These are phyloP conservation scores for Ascoidea asiatica DNA, from an alignment of 805 yeast genomes.

Conservation along the genomic window DNA sequence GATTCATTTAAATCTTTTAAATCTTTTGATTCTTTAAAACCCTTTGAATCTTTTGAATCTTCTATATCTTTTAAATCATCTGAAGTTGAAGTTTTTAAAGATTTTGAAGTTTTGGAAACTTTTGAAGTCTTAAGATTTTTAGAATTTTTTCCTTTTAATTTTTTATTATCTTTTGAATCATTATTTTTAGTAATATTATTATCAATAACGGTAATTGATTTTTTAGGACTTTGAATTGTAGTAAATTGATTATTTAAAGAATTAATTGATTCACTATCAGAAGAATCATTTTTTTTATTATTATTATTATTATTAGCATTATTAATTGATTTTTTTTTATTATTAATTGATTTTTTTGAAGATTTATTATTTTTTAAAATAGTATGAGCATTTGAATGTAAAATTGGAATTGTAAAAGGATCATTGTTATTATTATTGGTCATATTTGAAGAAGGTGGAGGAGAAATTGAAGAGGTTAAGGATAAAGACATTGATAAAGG, in stretches of 20 bases:
- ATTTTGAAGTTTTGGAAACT: slow-evolving; percentile 6
- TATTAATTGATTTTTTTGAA: slow-evolving; percentile 27
- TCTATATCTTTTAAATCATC: slow-evolving; percentile 2
- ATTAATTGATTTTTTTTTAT: slow-evolving; percentile 60
- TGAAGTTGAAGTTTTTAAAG: too few species aligned
- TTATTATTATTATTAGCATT: slow-evolving; percentile 31
- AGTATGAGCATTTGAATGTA: slow-evolving; percentile 2
- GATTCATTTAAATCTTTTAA: slow-evolving; percentile 7
- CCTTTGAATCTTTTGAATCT: slow-evolving; percentile 4
- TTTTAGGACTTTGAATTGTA: too few species aligned
- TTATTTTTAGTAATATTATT: slow-evolving; percentile 6
- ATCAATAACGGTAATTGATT: too few species aligned
- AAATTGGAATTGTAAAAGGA: slow-evolving; percentile 1
- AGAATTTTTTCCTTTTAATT: slow-evolving; percentile 4
- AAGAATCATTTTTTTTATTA: neutral
- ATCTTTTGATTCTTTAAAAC: slow-evolving; percentile 2
- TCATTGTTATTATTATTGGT: slow-evolving; percentile 7
- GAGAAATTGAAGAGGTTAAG: slow-evolving; percentile 2
- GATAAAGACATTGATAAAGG: slow-evolving; percentile 2
- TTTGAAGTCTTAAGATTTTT: slow-evolving; percentile 3
- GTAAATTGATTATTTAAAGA: too few species aligned
- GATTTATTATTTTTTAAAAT: too few species aligned
- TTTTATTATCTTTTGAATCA: neutral
- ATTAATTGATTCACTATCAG: too few species aligned
- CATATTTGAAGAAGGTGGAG: slow-evolving; percentile 7